Base-by-base conservation (phyloP, 345 rosid genomes). In the Dimocarpus longan region DNA sequence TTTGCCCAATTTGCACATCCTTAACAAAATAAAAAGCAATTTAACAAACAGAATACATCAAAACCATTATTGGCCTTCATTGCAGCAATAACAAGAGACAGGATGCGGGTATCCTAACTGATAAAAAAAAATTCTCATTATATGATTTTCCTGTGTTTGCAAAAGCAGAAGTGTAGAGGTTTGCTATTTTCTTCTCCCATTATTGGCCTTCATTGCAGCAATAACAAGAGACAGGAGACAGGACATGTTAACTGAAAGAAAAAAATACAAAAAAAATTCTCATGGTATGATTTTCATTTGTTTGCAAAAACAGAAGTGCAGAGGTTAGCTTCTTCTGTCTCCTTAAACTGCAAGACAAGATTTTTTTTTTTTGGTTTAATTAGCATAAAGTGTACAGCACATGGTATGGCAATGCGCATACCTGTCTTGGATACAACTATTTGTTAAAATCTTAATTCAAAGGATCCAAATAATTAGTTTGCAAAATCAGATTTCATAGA, bases 1-100 rank as follows among this genome's bases (percentile, higher is more conserved):
- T 86, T 91, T 94, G 98, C 68, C 99, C 98, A 76, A 94, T 96
- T 83, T 91, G 93, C 82, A 96, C 88, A 75, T 96, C 99, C 99
- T 96, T 78, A 21, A 76, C 65, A 60, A 78, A 77, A 79, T 18
- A 73, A 56, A 42, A 21, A 62, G 24, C 32, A 40, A 46, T 37
- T 44, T 54, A 68, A 15, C 16, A 62, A 11, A 59, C 75, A 62
- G 80, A 67, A 71, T 12, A 52, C 16, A 32, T 56, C 63, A 21
- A 66, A 77, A 68, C 70, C 74, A 72, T 68, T 50, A 68, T 13
- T 56, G 26, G 42, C 43, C 82, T 66, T n/a, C 64, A 54, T 28
- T 37, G 18, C 22, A 32, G 11, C n/a, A n/a, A 62, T 54, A 54
- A 67, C 1, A 39, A 52, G 26, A 28, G 66, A 69, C 60, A 46